Evolutionary conservation across 805 yeast species (phyloP).

Genomic region (Vanderwaltozyma verrucispora): DNA sequence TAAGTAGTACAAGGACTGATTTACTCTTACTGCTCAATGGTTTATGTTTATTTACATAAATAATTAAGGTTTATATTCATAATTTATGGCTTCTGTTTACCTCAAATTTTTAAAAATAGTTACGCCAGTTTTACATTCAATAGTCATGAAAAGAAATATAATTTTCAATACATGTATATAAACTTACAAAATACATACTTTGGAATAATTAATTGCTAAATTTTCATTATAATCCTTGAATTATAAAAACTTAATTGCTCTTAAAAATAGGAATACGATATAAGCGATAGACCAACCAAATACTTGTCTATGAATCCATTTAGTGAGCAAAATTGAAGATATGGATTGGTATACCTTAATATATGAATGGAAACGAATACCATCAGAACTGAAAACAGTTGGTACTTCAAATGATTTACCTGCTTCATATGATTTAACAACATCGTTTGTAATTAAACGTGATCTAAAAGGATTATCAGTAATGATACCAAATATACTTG

Average conservation of each 20-base stretch:
- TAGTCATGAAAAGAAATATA: too few species aligned
- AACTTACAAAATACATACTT: too few species aligned
- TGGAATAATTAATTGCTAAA: too few species aligned
- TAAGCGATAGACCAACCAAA: slow-evolving; percentile 18
- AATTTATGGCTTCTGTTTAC: too few species aligned
- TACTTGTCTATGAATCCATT: slow-evolving; percentile 19
- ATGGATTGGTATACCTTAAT: slow-evolving; percentile 12
- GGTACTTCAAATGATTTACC: slow-evolving; percentile 11
- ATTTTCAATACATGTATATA: too few species aligned
- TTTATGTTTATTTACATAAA: too few species aligned
- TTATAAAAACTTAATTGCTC: slow-evolving; percentile 11
- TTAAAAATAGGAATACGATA: slow-evolving; percentile 12
- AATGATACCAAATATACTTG: slow-evolving; percentile 22
- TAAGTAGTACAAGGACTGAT: too few species aligned
- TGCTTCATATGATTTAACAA: not conserved
- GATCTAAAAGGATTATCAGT: slow-evolving; percentile 24
- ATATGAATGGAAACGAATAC: slow-evolving; percentile 18
- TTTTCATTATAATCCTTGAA: too few species aligned
- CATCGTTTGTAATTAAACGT: slow-evolving; percentile 7
- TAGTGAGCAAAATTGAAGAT: slow-evolving; percentile 12
- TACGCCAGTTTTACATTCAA: too few species aligned
- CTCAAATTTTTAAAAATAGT: too few species aligned
- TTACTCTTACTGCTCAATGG: too few species aligned
- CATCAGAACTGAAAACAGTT: slow-evolving; percentile 11
- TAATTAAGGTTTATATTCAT: too few species aligned